Evolutionary conservation across 1,139 yeast genomes (phyloP), one percentile per base, ranked within the genome.

Genomic region (Kluyveromyces sp.): DNA sequence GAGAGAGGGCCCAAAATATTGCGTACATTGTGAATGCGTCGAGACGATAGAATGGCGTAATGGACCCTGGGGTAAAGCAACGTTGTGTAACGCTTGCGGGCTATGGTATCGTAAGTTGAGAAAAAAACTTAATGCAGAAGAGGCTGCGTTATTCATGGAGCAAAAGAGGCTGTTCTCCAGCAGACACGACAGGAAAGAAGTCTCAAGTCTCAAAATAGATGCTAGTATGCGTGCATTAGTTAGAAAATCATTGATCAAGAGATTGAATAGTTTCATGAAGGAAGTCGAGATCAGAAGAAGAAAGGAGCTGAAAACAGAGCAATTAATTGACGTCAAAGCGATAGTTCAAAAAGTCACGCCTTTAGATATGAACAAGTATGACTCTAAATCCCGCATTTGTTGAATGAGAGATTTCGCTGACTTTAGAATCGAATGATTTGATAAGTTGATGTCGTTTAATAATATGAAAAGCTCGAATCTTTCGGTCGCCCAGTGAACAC

Each of bases 41-140:
- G 86, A 81, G 48, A 86, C 96, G 1, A 95, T 95, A 0, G 95
- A 87, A 65, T 87, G 96, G 95, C 71, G 95, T 52, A 72, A 88
- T 45, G 95, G 95, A 0, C 95, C 95, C 2, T 77, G 78, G 49
- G 96, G 95, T 0, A 83, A 83, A 12, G 70, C 94, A 42, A 84
- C 94, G 0, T 68, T 87, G 46, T 87, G 95, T 64, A 87, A 87
- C 62, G 95, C 95, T 0, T 87, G 96, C 65, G 96, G 96, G 0
- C 69, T 87, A 41, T 84, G 77, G 43, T 58, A 57, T 44, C 51
- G 54, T 29, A 59, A 59, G 44, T 36, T 57, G 32, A 43, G 51
- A 15, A 50, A 48, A 37, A 52, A 49, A 39, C 56, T 56, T 43
- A 56, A 54, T 4, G 44, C 40, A 3, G 47, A 46, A 18, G 49